Conservation (phyloP, 2,329 filamentous ascomycete genomes). For the Metarhizium sp. region DNA sequence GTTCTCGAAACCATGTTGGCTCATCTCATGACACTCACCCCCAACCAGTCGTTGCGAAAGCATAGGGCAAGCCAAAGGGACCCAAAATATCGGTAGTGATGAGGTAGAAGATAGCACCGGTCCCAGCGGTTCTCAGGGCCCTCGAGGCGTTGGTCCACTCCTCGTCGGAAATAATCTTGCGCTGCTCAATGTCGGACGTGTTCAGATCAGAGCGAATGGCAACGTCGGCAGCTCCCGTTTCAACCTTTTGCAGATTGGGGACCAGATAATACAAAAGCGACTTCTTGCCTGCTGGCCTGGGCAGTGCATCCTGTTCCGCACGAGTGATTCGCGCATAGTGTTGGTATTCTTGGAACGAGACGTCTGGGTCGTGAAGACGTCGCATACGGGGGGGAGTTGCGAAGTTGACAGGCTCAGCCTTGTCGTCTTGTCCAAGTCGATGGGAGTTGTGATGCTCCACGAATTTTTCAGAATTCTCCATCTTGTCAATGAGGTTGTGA, state of each 20-base stretch:
- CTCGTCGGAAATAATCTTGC: constrained; percentile 13
- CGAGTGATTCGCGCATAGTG: constrained; percentile 13
- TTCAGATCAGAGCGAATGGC: constrained; percentile 1
- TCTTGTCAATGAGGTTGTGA: too few relatives aligned
- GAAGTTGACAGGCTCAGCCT: neutral
- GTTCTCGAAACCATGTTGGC: too few relatives aligned
- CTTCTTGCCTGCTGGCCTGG: constrained; percentile 2
- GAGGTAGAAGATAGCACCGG: constrained; percentile 37
- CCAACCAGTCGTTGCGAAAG: constrained; percentile 26
- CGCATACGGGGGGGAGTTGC: constrained; percentile 6
- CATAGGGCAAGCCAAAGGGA: constrained; percentile 27
- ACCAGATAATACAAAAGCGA: neutral
- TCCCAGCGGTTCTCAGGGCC: constrained; percentile 33
- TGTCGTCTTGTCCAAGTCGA: neutral
- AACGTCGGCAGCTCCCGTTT: neutral
- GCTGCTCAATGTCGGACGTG: constrained; percentile 1
- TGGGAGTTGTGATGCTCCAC: too few relatives aligned
- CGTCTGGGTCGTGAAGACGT: constrained; percentile 11
- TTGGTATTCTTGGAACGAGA: constrained; percentile 14
- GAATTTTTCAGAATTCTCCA: too few relatives aligned
- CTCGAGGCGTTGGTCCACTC: constrained; percentile 38
- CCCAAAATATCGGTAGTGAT: constrained; percentile 40
- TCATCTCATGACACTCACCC: constrained; percentile 9
- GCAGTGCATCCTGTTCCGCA: constrained; percentile 10
- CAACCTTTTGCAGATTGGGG: neutral